Percentiles rank a stretch among this genome's conserved stretches.
Conservation (phyloP, 805 yeast species). For the Starmerella powellii region DNA sequence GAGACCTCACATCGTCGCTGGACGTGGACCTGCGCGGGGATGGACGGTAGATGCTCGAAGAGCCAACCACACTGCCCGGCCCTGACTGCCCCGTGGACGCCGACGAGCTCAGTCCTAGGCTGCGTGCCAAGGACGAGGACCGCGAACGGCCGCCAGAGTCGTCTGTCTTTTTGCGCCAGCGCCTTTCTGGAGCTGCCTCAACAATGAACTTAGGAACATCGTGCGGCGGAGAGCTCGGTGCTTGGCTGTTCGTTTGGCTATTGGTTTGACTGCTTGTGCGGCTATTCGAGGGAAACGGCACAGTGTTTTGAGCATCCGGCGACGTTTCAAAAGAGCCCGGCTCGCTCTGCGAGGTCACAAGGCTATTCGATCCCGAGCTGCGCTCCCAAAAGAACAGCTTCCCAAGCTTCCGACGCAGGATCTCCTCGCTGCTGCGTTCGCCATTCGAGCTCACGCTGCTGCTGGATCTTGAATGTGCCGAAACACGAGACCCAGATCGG, state of each 20-base stretch:
- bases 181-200: background rate
- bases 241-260: background rate
- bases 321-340: too few relatives aligned
- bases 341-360: background rate
- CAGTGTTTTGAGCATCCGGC: background rate
- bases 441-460: background rate
- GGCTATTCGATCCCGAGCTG: background rate
- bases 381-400: conserved; percentile 9
- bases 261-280: background rate
- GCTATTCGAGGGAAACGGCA: conserved; percentile 8
- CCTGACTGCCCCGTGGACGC: too few relatives aligned
- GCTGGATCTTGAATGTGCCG: background rate
- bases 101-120: background rate
- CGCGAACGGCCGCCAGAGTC: conserved; percentile 3
- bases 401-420: conserved; percentile 4
- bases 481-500: background rate
- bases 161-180: conserved; percentile 1
- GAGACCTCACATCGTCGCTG: conserved; percentile 10
- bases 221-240: background rate
- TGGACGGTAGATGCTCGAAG: background rate
- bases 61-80: too few relatives aligned
- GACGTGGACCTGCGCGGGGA: conserved; percentile 6
- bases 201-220: background rate
- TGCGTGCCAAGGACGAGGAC: conserved; percentile 1
- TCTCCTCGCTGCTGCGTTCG: conserved; percentile 1